Conservation (phyloP, 768 basidiomycete genomes). For the Lactarius hatsudake region DNA sequence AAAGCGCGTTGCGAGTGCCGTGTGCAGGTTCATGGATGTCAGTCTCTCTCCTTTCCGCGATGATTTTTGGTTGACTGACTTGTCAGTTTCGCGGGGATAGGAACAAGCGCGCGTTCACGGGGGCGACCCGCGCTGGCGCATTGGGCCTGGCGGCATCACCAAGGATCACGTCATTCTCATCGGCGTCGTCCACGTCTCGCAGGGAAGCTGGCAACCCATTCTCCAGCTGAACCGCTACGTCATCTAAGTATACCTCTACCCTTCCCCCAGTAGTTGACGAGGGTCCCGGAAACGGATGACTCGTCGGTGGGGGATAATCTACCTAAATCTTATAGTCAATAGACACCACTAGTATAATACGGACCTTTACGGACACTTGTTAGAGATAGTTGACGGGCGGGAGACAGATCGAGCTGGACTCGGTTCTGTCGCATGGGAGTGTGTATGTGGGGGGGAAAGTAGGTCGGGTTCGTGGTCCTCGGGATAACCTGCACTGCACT, state of each 20-base stretch:
- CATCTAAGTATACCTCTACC: not conserved
- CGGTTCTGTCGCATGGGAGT: not conserved
- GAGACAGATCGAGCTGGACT: not conserved
- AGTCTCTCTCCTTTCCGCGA: not conserved
- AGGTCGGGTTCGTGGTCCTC: not conserved
- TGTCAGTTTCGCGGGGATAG: not conserved
- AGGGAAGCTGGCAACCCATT: slow-evolving; percentile 24
- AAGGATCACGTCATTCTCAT: slow-evolving; percentile 5
- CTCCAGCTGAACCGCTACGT: slow-evolving; percentile 18
- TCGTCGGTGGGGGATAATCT: not conserved
- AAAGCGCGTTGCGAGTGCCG: slow-evolving; percentile 13
- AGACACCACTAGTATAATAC: not conserved
- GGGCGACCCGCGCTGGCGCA: not conserved
- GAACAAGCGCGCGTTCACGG: not conserved
- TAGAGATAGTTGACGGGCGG: not conserved
- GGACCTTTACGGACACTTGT: not conserved
- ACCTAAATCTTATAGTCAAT: not conserved
- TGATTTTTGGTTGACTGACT: not conserved
- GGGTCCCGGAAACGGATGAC: too few species aligned
- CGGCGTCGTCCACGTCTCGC: slow-evolving; percentile 16
- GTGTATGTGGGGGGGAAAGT: not conserved
- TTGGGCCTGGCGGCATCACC: slow-evolving; percentile 2
- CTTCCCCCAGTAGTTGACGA: not conserved
- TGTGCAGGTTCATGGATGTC: slow-evolving; percentile 11
- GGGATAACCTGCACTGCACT: not conserved